Base-by-base conservation (phyloP, 495 filamentous ascomycete species). In the Amphirosellinia nigrospora region DNA sequence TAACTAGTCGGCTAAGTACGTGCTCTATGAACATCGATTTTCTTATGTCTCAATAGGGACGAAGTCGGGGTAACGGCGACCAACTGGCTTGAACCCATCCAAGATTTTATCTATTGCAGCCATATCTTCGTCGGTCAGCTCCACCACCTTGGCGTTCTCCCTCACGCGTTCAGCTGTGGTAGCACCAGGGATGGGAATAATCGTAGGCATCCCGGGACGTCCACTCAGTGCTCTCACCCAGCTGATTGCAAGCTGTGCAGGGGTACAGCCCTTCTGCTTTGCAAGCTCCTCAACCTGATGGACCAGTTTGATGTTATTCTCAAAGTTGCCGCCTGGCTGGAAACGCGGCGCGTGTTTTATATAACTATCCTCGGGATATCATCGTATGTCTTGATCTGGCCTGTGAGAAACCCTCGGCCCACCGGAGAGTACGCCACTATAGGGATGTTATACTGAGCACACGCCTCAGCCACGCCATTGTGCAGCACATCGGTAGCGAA, bases 181-280 rank as follows among this genome's bases (percentile, higher is more conserved):
- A 15, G 90, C 88, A 16, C 94, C 94, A 0, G 93, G 94, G 71
- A 97, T 96, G 4, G 94, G 94, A 66, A 96, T 90, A 72, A 97
- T 91, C 5, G 83, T 85, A 84, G 15, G 89, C 92, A 48, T 88
- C 82, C 72, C 86, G 82, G 38, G 81, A 66, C 76, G 75, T 34
- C 70, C 58, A 55, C 87, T 85, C 66, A 89, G 76, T 4, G 81
- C 61, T 34, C 70, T 79, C 4, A 90, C 82, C 94, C 94, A 98
- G 26, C 81, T 86, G 64, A 97, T 81, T 13, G 93, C 94, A 43
- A 97, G 81, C 82, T 98, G 94, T 3, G 88, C 88, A 0, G 90
- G 83, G 13, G 90, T 92, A 71, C 87, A 87, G 15, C 87, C 88
- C 83, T 95, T 97, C 71, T 84, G 81, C 70, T 81, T 73, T 6